Base-by-base conservation (phyloP, 2,329 filamentous ascomycete genomes). In the Aspergillus pseudotamarii region DNA sequence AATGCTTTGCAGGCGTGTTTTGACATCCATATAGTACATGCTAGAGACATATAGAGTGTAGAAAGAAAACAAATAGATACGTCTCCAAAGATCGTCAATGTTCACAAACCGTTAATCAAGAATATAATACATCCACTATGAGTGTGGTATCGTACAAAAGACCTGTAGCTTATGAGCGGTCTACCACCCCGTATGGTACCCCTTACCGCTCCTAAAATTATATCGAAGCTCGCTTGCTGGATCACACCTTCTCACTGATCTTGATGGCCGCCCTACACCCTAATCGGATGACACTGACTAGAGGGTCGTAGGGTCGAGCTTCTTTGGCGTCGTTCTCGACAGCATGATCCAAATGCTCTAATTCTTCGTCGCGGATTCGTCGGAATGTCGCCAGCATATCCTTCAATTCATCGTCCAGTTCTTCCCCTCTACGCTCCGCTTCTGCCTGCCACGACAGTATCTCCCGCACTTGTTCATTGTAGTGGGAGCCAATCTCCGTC, bases 401-500 rank as follows among this genome's bases (percentile, higher is more conserved):
- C 58, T 83, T 85, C 69, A 99, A 79, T 80, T 98, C 94, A 10
- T 86, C 86, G 3, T 94, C 91, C 0, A 95, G 84, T 53, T 91
- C 91, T 75, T 96, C 93, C 0, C 94, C 94, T 56, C 89, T 85
- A 10, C 82, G 83, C 79, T 94, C 87, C 83, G 93, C 92, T 68
- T 89, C 86, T 9, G 86, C 83, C 62, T 92, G 86, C 90, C 96
- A 97, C 66, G 91, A 89, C 45, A 98, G 78, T 70, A 99, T 80
- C 59, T 87, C 86, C 30, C 92, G 84, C 48, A 99, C 93, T 81
- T 99, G 95, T 67, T 89, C 88, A 76, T 98, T 98, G 78, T 99
- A 99, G 80, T 99, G 95, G 32, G 88, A 88, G 2, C 95, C 95
- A 66, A 99, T 99, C 82, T 98, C 95, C 8, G 94, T 99, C 84